Percentiles rank a stretch among this genome's conserved stretches.
phyloP scores from a whole-genome alignment of 257 asterid genomes.

The Prunella vulgaris region DNA sequence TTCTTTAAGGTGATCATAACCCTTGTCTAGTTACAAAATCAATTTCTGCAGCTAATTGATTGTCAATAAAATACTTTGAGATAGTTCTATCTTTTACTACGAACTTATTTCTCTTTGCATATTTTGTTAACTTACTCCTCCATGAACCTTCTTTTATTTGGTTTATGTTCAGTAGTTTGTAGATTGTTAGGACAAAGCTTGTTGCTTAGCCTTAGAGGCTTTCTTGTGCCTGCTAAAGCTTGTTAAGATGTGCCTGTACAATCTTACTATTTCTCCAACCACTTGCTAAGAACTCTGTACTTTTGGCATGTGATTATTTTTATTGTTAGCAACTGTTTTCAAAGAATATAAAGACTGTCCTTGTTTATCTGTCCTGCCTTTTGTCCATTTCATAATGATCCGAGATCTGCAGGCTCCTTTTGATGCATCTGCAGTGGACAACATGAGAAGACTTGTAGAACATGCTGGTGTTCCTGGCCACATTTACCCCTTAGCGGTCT shows the following conservation, averaged over 20 bases:
- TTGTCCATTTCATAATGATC: conserved; percentile 17
- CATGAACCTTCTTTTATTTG: background rate
- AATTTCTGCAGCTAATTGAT: background rate
- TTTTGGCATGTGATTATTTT: background rate
- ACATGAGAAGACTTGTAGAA: conserved; percentile 83
- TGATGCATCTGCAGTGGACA: conserved; percentile 68
- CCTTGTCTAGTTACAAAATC: background rate
- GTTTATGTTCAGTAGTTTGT: background rate
- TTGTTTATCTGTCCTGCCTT: background rate
- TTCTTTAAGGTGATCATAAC: background rate
- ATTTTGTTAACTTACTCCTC: background rate
- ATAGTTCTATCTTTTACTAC: background rate
- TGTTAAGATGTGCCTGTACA: background rate
- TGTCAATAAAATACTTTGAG: background rate
- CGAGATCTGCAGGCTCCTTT: conserved; percentile 60
- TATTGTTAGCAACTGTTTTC: background rate
- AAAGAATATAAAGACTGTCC: background rate
- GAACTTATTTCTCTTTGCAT: background rate
- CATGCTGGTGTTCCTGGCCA: conserved; percentile 76
- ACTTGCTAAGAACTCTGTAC: background rate
- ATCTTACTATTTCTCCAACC: background rate
- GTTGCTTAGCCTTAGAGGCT: background rate
- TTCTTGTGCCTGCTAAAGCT: background rate
- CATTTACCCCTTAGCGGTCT: conserved; percentile 66
- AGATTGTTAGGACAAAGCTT: background rate